Evolutionary conservation across 495 filamentous ascomycete genomes (phyloP).

Genomic region (Paragyromitra xinjiangensis): DNA sequence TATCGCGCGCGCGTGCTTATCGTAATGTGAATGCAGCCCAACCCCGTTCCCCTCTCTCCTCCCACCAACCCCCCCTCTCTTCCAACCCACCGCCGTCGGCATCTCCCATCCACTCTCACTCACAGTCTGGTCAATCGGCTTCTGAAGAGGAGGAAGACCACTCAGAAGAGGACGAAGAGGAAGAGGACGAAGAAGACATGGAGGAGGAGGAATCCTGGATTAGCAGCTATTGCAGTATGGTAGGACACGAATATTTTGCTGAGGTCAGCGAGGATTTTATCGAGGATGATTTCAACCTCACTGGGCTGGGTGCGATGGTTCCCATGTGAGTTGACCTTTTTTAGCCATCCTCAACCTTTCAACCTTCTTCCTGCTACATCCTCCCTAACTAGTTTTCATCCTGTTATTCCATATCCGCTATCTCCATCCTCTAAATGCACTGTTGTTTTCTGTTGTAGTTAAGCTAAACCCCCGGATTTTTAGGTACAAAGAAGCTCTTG

Average conservation of each 20-base stretch:
- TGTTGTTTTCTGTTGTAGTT: background rate
- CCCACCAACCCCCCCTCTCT: constrained; percentile 34
- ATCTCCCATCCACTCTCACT: constrained; percentile 49
- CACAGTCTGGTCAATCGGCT: constrained; percentile 42
- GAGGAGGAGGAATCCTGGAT: constrained; percentile 72
- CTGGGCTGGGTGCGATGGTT: constrained; percentile 91
- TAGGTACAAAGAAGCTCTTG: constrained; percentile 87
- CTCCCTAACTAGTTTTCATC: background rate
- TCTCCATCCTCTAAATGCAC: background rate
- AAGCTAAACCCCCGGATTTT: constrained; percentile 24
- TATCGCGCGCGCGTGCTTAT: constrained; percentile 43
- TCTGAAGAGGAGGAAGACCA: constrained; percentile 52
- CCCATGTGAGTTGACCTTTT: constrained; percentile 68
- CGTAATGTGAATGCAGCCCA: constrained; percentile 42
- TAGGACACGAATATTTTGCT: constrained; percentile 98
- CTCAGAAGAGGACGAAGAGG: constrained; percentile 53
- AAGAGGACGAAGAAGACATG: constrained; percentile 56
- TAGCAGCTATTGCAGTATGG: constrained; percentile 90
- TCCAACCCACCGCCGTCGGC: constrained; percentile 27
- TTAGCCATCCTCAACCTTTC: background rate
- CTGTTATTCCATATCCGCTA: background rate
- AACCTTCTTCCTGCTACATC: background rate
- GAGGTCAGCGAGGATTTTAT: constrained; percentile 99
- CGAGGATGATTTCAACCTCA: constrained; percentile 99
- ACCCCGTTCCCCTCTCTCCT: constrained; percentile 51